Evolutionary conservation across 257 asterid species (phyloP).

Genomic region (Marsdenia floribunda): DNA sequence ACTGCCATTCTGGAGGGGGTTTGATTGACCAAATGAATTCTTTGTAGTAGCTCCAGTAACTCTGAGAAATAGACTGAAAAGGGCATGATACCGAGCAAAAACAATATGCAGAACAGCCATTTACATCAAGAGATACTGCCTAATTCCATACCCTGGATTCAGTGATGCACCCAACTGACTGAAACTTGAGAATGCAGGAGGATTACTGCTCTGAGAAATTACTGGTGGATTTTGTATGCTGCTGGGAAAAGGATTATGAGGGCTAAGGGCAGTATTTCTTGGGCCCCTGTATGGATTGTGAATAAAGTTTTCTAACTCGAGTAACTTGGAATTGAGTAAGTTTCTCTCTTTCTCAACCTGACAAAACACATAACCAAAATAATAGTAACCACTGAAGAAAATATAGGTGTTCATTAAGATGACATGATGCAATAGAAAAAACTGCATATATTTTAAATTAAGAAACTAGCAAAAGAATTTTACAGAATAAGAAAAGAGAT

Average conservation of each 20-base stretch:
- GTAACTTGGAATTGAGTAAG: constrained; percentile 54
- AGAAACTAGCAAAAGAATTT: neutral
- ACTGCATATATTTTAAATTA: neutral
- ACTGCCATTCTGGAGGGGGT: constrained; percentile 38
- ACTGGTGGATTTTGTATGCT: constrained; percentile 25
- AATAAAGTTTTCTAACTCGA: constrained; percentile 63
- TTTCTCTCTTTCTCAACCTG: constrained; percentile 85
- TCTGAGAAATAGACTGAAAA: constrained; percentile 37
- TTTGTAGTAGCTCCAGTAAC: constrained; percentile 48
- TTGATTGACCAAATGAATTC: constrained; percentile 60
- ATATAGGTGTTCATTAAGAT: neutral
- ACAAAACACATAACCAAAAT: constrained; percentile 18
- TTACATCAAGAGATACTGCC: constrained; percentile 17
- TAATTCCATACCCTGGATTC: constrained; percentile 47
- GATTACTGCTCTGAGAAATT: constrained; percentile 30
- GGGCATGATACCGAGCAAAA: constrained; percentile 13
- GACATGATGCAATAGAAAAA: neutral
- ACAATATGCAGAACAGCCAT: constrained; percentile 14
- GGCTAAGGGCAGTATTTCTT: constrained; percentile 37
- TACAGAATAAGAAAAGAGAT: neutral
- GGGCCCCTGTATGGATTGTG: constrained; percentile 40
- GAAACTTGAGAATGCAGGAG: constrained; percentile 62
- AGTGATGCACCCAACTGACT: constrained; percentile 56
- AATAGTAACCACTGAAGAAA: constrained; percentile 10
- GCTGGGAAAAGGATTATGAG: constrained; percentile 43